Conservation (phyloP, 176 grass and related monocot genomes). For the Luzula sylvatica region DNA sequence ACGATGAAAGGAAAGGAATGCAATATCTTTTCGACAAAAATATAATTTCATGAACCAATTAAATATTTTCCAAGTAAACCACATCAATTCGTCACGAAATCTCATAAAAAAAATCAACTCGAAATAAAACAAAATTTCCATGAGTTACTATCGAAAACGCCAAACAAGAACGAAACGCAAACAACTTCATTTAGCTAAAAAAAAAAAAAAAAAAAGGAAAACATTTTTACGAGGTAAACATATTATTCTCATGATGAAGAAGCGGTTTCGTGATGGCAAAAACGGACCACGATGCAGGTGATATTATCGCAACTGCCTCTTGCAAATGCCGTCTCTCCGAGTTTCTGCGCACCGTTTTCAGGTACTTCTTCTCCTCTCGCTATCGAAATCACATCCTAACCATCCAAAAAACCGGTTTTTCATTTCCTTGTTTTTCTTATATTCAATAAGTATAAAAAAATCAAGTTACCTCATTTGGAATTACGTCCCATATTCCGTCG, state of each 20-base stretch:
- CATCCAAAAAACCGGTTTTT: background rate
- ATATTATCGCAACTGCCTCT: slow-evolving; percentile 44
- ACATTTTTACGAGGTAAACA: background rate
- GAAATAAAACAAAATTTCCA: too few species aligned
- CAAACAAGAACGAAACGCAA: too few species aligned
- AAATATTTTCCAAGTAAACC: too few species aligned
- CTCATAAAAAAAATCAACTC: too few species aligned
- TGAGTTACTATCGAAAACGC: too few species aligned
- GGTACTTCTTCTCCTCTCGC: slow-evolving; percentile 39
- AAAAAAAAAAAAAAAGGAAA: background rate
- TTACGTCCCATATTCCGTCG: slow-evolving; percentile 87
- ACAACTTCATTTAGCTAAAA: too few species aligned
- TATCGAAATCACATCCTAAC: slow-evolving; percentile 41
- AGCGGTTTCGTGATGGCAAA: slow-evolving; percentile 35
- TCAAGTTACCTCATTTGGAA: slow-evolving; percentile 77
- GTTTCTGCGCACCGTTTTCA: slow-evolving; percentile 41
- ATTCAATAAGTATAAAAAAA: background rate
- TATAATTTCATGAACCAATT: too few species aligned
- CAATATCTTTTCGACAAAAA: too few species aligned
- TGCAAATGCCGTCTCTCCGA: slow-evolving; percentile 38
- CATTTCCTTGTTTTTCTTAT: background rate
- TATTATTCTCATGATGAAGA: slow-evolving; percentile 12
- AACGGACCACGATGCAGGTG: slow-evolving; percentile 58
- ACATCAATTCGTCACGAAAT: too few species aligned
- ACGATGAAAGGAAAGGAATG: too few species aligned